Evolutionary conservation across 163 green algal species (phyloP), one percentile per base, ranked within the genome.

Genomic region (Scenedesmus sp.): DNA sequence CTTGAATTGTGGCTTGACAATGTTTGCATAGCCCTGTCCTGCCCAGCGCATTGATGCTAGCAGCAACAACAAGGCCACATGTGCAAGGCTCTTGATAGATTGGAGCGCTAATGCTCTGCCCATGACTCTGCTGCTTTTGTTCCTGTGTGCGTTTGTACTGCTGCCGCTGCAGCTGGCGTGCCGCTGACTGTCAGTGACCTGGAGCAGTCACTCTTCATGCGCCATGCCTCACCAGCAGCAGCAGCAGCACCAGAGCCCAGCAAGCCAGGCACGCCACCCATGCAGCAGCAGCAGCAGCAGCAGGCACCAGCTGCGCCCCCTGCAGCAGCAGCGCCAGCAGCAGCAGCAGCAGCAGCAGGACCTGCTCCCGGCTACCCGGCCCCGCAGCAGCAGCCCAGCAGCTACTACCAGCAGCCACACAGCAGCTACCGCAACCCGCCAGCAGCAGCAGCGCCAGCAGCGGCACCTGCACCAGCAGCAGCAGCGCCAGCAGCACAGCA

Each of bases 351-450:
- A 79, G 84, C 84, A 76, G 8, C 83, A n/a, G 57, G 12, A 57
- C 83, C 83, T 77, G 83, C 56, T 57, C 20, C n/a, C 4, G 57
- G 52, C 15, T 52, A 79, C 34, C 46, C 60, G 55, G 84, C 60
- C 3, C 84, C 85, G 9, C 64, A 83, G 66, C 85, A 64, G 66
- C 85, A 64, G 66, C 85, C 85, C 34, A 90, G 85, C 64, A 82
- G 64, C 73, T 90, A 90, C 85, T 90, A 84, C 66, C 85, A 90
- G 85, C 85, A 90, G 85, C 85, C 85, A 15, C 85, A 90, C 85
- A 90, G 85, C 85, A 90, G 85, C 85, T 90, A 90, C 66, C 62
- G 85, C 26, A 16, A 57, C 8, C n/a, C 74, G 52, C 60, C 85
- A 26, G 46, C 85, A n/a, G 12, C 84, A 79, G 84, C 84, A 89